Evolutionary conservation across 371 early-diverging fungal species (phyloP).

Genomic region (Mortierella sp.): DNA sequence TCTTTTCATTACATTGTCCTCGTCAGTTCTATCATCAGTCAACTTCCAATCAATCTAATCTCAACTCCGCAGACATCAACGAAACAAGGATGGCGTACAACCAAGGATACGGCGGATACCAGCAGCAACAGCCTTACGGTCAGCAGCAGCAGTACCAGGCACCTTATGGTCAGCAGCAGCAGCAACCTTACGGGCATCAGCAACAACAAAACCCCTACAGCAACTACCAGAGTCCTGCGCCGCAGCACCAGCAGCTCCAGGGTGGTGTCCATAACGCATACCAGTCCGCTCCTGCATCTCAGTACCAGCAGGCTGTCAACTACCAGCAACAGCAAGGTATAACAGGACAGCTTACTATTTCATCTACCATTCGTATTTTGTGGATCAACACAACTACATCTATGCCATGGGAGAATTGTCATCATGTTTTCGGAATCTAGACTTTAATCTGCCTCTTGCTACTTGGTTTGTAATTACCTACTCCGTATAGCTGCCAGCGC

Average conservation of each 20-base stretch:
- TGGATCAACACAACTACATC: not conserved
- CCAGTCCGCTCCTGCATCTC: conserved; percentile 3
- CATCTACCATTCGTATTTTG: no score
- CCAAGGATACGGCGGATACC: conserved; percentile 24
- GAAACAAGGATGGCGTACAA: conserved; percentile 13
- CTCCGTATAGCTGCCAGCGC: conserved; percentile 6
- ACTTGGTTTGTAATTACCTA: no score
- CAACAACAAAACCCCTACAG: conserved; percentile 13
- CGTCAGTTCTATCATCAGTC: not conserved
- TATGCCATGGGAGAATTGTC: no score
- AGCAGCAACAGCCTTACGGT: conserved; percentile 12
- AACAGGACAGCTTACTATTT: no score
- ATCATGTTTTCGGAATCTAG: no score
- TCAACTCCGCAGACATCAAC: not conserved
- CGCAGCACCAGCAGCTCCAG: conserved; percentile 16
- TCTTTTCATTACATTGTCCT: conserved; percentile 4
- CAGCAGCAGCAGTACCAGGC: conserved; percentile 13
- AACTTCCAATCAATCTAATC: not conserved
- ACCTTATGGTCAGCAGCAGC: conserved; percentile 28
- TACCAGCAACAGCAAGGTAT: conserved; percentile 30
- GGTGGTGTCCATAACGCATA: conserved; percentile 2
- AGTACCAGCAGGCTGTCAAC: conserved; percentile 29
- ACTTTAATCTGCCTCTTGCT: no score
- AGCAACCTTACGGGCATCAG: conserved; percentile 13
- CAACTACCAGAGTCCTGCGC: conserved; percentile 1